These are phyloP conservation scores for Auricularia sp. DNA, from an alignment of 768 basidiomycete species.

Conservation along the genomic window DNA sequence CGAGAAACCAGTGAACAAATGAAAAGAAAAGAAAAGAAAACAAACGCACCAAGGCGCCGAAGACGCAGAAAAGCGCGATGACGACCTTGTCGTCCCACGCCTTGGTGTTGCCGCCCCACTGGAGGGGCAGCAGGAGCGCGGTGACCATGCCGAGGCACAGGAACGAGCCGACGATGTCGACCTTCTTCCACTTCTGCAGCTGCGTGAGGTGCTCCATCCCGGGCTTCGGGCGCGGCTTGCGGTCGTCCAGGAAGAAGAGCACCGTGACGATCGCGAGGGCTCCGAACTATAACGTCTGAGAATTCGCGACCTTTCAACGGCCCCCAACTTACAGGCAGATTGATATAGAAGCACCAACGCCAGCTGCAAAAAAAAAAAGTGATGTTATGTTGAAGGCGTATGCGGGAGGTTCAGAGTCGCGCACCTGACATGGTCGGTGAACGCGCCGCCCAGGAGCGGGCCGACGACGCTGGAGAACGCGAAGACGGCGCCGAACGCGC, in stretches of 20 bases:
- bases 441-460: conserved; percentile 27
- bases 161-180: conserved; percentile 32
- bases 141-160: conserved; percentile 28
- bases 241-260: conserved; percentile 15
- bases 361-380: conserved; percentile 12
- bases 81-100: conserved; percentile 33
- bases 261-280: conserved; percentile 20
- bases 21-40: too few relatives aligned
- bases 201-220: conserved; percentile 2
- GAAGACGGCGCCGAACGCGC: conserved; percentile 30
- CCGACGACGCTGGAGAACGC: conserved; percentile 23
- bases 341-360: conserved; percentile 26
- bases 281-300: conserved; percentile 11
- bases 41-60: not conserved
- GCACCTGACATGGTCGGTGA: conserved; percentile 16
- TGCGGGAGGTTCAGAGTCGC: not conserved
- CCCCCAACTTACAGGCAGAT: conserved; percentile 16
- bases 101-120: conserved; percentile 38
- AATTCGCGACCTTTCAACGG: conserved; percentile 13
- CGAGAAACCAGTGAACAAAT: too few relatives aligned
- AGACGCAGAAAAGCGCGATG: conserved; percentile 13
- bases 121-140: conserved; percentile 31
- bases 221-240: conserved; percentile 8
- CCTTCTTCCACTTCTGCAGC: conserved; percentile 11
- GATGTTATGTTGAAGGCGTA: conserved; percentile 6